Evolutionary conservation across 2,329 filamentous ascomycete species (phyloP).

Genomic region (Aureobasidium lini): DNA sequence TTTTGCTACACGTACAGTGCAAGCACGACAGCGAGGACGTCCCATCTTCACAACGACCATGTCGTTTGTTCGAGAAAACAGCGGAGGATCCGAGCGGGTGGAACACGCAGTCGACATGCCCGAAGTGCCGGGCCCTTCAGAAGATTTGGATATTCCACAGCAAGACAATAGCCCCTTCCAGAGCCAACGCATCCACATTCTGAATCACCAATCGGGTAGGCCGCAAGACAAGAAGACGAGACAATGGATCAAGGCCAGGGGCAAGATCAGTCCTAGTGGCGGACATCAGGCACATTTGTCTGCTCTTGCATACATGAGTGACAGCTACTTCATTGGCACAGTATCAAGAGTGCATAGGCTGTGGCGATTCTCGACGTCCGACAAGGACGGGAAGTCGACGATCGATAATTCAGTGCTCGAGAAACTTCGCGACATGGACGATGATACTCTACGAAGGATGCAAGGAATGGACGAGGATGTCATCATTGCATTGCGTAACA

Average conservation of each 20-base stretch:
- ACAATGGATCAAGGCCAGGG: slow-evolving; percentile 67
- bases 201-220: slow-evolving; percentile 45
- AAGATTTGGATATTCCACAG: slow-evolving; percentile 24
- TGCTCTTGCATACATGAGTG: slow-evolving; percentile 82
- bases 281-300: slow-evolving; percentile 75
- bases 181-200: slow-evolving; percentile 48
- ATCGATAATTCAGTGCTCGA: slow-evolving; percentile 37
- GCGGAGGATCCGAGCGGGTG: slow-evolving; percentile 49
- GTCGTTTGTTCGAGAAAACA: slow-evolving; percentile 68
- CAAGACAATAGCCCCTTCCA: slow-evolving; percentile 47
- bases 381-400: slow-evolving; percentile 17
- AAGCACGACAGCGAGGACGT: slow-evolving; percentile 78
- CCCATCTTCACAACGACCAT: slow-evolving; percentile 95
- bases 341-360: slow-evolving; percentile 73
- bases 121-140: slow-evolving; percentile 37
- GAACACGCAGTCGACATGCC: slow-evolving; percentile 56
- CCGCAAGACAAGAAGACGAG: slow-evolving; percentile 59
- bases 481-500: slow-evolving; percentile 41
- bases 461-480: slow-evolving; percentile 44
- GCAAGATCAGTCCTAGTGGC: slow-evolving; percentile 63
- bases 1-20: slow-evolving; percentile 90
- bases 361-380: slow-evolving; percentile 37
- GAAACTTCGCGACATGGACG: slow-evolving; percentile 38
- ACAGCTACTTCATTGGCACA: slow-evolving; percentile 77
- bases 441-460: slow-evolving; percentile 34